Evolutionary conservation across 805 yeast species (phyloP), one percentile per base, ranked within the genome.

Genomic region (Danielia reshetovae): DNA sequence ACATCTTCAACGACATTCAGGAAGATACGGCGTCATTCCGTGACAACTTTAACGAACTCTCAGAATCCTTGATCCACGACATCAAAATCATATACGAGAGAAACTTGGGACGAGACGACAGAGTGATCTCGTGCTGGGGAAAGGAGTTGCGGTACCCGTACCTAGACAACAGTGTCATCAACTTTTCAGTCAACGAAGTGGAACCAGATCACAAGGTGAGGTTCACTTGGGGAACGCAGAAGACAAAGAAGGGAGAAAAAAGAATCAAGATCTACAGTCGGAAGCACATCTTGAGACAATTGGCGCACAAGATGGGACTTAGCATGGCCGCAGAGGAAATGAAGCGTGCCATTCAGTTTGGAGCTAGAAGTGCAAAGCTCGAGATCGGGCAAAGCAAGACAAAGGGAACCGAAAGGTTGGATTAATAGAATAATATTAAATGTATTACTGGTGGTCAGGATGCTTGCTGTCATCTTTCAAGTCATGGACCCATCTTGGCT

Each of bases 261-360:
- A 52, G 57, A 9, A 59, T 57, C 1, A 54, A 51, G 32, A 17
- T 34, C 4, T 57, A 60, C 2, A 54, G 45, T 1, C 49, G 72
- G 38, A 88, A 88, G 54, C 62, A 59, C 41, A 57, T 83, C 1
- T 59, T 93, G 27, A 59, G 97, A 31, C 57, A 63, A 31, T 51
- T 85, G 6, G 96, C 97, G 0, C 45, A 43, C 0, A 54, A 48
- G 0, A 45, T 81, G 13, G 73, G 71, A 0, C 53, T 86, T 22
- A 54, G 43, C 0, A 71, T 69, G 55, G 93, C 88, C 0, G 62
- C 77, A 12, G 64, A 68, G 15, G 97, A 93, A 52, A 77, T 83
- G 1, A 93, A 93, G 54, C 68, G 99, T 30, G 99, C 99, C 0
- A 88, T 93, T 40, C 98, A 93, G 54, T 93, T 93, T 58, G 99